A percentile compares a stretch with the other conserved stretches of the same genome.
Conservation (phyloP, 1,284 basidiomycete species). For the Cutaneotrichosporon mucoides region DNA sequence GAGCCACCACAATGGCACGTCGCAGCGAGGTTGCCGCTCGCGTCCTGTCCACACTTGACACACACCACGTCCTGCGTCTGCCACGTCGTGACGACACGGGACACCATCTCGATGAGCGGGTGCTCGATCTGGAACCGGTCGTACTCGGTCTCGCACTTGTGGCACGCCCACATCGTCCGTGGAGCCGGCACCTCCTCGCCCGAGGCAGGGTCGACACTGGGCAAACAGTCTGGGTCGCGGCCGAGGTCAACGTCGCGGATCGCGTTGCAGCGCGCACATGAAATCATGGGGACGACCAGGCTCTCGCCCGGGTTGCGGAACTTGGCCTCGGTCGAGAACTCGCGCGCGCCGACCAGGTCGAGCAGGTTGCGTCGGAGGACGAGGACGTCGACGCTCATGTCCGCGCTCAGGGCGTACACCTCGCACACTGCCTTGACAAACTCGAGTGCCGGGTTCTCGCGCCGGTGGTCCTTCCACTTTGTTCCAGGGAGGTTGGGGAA, state of each 20-base stretch:
- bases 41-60: conserved; percentile 79
- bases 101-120: conserved; percentile 72
- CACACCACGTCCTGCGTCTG: conserved; percentile 81
- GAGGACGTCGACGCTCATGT: conserved; percentile 78
- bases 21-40: conserved; percentile 76
- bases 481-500: conserved; percentile 84
- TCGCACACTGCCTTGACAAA: conserved; percentile 86
- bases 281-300: conserved; percentile 78
- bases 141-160: conserved; percentile 76
- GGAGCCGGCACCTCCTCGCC: conserved; percentile 47
- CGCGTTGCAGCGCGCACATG: conserved; percentile 84
- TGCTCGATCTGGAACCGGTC: conserved; percentile 82
- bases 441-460: conserved; percentile 71
- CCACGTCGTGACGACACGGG: conserved; percentile 67
- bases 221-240: conserved; percentile 81
- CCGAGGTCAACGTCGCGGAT: conserved; percentile 93
- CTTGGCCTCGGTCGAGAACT: conserved; percentile 76
- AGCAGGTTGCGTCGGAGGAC: conserved; percentile 84
- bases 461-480: not conserved
- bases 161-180: conserved; percentile 47
- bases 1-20: conserved; percentile 85
- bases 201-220: conserved; percentile 45
- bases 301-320: conserved; percentile 94
- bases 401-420: conserved; percentile 70
- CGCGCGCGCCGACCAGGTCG: conserved; percentile 79